Evolutionary conservation across 352 stramenopile species (phyloP).

Genomic region (Phytopythium delawarense): DNA sequence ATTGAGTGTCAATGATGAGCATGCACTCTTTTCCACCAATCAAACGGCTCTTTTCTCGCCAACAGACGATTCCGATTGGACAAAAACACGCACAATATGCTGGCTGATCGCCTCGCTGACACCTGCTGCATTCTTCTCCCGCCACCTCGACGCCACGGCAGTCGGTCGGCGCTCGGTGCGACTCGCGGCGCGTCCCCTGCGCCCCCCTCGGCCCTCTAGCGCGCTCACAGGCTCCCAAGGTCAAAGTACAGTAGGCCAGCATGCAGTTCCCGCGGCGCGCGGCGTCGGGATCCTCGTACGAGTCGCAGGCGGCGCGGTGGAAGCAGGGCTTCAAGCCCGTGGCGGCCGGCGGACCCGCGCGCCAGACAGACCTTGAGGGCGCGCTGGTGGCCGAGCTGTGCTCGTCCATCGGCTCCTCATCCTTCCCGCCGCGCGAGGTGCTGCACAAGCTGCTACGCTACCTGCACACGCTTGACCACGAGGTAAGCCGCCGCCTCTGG

Average conservation of each 20-base stretch:
- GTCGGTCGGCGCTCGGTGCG: too few relatives aligned
- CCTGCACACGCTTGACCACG: constrained; percentile 67
- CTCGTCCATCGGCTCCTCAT: constrained; percentile 72
- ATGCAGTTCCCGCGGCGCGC: constrained; percentile 30
- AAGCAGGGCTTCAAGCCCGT: constrained; percentile 63
- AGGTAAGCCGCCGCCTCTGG: constrained; percentile 21
- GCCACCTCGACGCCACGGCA: background rate
- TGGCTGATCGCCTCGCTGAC: too few relatives aligned
- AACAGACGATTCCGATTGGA: background rate
- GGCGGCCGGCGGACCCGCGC: constrained; percentile 10
- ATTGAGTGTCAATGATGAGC: too few relatives aligned
- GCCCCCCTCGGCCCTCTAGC: background rate
- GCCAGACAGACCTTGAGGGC: constrained; percentile 57
- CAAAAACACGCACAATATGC: background rate
- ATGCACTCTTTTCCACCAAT: background rate
- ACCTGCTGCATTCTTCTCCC: background rate
- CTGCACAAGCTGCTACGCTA: constrained; percentile 77
- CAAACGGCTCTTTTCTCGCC: background rate
- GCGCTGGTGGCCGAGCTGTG: constrained; percentile 74
- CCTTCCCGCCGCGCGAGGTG: constrained; percentile 72
- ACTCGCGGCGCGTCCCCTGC: background rate
- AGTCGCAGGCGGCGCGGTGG: constrained; percentile 68
- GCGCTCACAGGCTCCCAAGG: too few relatives aligned
- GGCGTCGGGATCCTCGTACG: constrained; percentile 53
- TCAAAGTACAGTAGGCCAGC: background rate